phyloP scores from a whole-genome alignment of 2,329 filamentous ascomycete species.

The Talaromyces sp. region DNA sequence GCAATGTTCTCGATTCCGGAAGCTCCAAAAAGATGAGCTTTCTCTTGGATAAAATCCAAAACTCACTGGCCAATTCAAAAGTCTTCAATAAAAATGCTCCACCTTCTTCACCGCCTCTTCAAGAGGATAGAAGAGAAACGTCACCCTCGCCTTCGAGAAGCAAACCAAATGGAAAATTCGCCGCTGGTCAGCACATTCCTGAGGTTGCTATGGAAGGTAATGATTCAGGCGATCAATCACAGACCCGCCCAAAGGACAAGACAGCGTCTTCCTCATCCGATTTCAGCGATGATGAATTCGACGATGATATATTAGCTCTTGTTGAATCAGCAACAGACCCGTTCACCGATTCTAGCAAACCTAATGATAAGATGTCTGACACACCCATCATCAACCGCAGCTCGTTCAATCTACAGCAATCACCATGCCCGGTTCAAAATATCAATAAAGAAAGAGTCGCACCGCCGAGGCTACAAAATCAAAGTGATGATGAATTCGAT shows the following conservation, averaged over 20 bases:
- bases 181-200: conserved; percentile 6
- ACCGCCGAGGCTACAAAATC: conserved; percentile 8
- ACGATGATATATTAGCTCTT: conserved; percentile 39
- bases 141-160: conserved; percentile 26
- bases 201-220: conserved; percentile 8
- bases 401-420: background rate
- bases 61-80: conserved; percentile 36
- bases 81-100: conserved; percentile 27
- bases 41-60: conserved; percentile 61
- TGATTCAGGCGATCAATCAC: conserved; percentile 6
- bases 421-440: background rate
- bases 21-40: conserved; percentile 47
- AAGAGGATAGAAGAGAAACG: conserved; percentile 23
- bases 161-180: conserved; percentile 2
- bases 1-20: conserved; percentile 33
- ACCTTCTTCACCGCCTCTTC: conserved; percentile 39
- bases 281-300: conserved; percentile 44
- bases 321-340: conserved; percentile 28
- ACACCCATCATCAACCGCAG: background rate
- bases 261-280: conserved; percentile 32
- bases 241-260: conserved; percentile 7
- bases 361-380: background rate
- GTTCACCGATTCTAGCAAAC: conserved; percentile 13
- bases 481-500: conserved; percentile 52
- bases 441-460: conserved; percentile 3